Evolutionary conservation across 2,329 filamentous ascomycete species (phyloP), one percentile per base, ranked within the genome.

Genomic region (Bipolaris bicolor): DNA sequence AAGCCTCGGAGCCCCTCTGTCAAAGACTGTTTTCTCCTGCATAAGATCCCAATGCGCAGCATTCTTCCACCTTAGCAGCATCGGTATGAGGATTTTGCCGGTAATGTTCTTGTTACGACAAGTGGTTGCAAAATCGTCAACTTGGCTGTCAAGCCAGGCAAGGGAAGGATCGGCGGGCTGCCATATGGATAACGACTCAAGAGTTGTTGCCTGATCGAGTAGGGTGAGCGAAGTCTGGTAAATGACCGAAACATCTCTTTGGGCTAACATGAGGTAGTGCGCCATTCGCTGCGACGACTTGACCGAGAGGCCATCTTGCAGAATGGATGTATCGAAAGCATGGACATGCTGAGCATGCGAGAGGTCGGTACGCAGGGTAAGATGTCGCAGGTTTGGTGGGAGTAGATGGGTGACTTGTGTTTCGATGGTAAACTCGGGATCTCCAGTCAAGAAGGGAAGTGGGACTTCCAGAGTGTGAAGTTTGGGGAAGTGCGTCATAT

Each of bases 191-290:
- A 72, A 58, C 1, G 66, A 68, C 50, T 65, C 56, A 7, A 73
- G 55, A n/a, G 50, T 16, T 7, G 53, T 29, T 2, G 64, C 44
- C 18, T 62, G 57, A 11, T 68, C 66, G 10, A 72, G 57, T 24
- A 72, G 29, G 1, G 50, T 43, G 13, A 69, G 58, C 3, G 58
- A 61, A 5, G 64, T 58, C 33, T 68, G 61, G 20, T 66, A 70
- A 31, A 66, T 63, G 36, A 67, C 69, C 1, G 65, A 65, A 4
- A 68, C 46, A 40, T 73, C 69, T 68, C 71, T 73, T 16, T 67
- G 60, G 13, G 68, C 70, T 5, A 58, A 62, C 43, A 58, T 58
- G 0, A 49, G 10, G 20, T 53, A 56, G 10, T 58, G 55, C 7
- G 58, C 62, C 31, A 70, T 61, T 1, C 53, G 55, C 50, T 60